These are phyloP conservation scores for Nicotiana paniculata DNA, from an alignment of 257 asterid genomes.

Conservation along the genomic window DNA sequence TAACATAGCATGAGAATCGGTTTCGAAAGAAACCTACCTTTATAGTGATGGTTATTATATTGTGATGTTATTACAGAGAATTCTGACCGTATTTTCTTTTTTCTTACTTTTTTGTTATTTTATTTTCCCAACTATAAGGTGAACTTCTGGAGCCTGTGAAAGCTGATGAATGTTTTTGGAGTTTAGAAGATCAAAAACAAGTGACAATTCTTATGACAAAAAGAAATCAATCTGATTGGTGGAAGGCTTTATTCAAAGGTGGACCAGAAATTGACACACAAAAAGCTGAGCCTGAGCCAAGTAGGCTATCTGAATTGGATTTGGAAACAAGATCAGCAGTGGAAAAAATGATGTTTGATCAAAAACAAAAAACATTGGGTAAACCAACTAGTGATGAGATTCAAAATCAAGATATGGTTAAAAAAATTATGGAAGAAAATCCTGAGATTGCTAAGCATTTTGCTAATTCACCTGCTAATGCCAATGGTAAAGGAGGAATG, in stretches of 20 bases:
- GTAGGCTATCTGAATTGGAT: slow-evolving; percentile 68
- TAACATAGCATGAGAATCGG: too few species aligned
- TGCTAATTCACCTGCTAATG: not conserved
- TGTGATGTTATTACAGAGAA: too few species aligned
- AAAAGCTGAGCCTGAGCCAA: slow-evolving; percentile 79
- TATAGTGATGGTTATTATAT: too few species aligned
- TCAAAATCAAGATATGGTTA: slow-evolving; percentile 62
- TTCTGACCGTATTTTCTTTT: too few species aligned
- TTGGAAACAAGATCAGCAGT: slow-evolving; percentile 77
- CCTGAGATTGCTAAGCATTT: slow-evolving; percentile 10
- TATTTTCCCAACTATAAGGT: slow-evolving; percentile 12
- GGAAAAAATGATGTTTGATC: slow-evolving; percentile 86
- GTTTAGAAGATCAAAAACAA: slow-evolving; percentile 76
- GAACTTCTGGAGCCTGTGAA: slow-evolving; percentile 55
- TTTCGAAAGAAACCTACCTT: too few species aligned
- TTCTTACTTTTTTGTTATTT: not conserved
- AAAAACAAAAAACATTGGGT: slow-evolving; percentile 65
- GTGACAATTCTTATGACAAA: slow-evolving; percentile 66
- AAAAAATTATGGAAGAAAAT: slow-evolving; percentile 47
- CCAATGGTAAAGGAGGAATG: not conserved
- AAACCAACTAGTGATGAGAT: slow-evolving; percentile 66
- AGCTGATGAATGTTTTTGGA: slow-evolving; percentile 84
- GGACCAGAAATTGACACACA: slow-evolving; percentile 77
- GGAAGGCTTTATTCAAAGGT: slow-evolving; percentile 80
- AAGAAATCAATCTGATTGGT: slow-evolving; percentile 84